These are phyloP conservation scores for Cyberlindnera veronae DNA, from an alignment of 805 yeast species.

Conservation along the genomic window DNA sequence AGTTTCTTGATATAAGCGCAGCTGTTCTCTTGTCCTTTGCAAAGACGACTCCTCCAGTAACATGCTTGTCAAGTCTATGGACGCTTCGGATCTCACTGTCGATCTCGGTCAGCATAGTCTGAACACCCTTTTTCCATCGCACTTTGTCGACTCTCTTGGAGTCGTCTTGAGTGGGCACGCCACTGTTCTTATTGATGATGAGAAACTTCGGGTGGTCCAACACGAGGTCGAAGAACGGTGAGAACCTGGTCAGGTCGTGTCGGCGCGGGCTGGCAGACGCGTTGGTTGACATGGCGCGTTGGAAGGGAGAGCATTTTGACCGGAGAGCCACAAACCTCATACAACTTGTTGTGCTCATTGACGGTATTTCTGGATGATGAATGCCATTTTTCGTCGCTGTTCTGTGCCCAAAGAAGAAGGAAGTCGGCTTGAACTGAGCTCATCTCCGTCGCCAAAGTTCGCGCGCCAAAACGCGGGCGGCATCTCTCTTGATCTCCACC, in stretches of 20 bases:
- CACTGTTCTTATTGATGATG: conserved; percentile 35
- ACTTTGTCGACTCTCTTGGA: conserved; percentile 13
- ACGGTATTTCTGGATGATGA: no score
- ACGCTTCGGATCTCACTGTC: conserved; percentile 28
- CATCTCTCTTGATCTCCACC: not conserved
- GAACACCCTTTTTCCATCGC: conserved; percentile 13
- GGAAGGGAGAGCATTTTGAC: no score
- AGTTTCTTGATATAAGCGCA: conserved; percentile 30
- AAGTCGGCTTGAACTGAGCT: not conserved
- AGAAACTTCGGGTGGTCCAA: conserved; percentile 14
- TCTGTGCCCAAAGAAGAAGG: not conserved
- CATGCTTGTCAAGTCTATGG: conserved; percentile 38
- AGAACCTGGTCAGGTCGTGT: no score
- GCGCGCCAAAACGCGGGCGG: not conserved
- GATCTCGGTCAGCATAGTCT: conserved; percentile 4
- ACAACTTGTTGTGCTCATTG: no score
- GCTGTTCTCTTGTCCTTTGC: conserved; percentile 34
- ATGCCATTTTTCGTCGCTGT: not conserved
- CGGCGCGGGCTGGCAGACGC: no score
- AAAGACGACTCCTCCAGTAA: conserved; percentile 39
- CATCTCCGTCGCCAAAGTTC: not conserved
- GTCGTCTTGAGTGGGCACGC: conserved; percentile 33
- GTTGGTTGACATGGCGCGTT: no score
- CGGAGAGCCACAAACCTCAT: no score
- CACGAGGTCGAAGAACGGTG: conserved; percentile 9